phyloP scores from a whole-genome alignment of 352 stramenopile species.

The Phytophthora agathidicida region DNA sequence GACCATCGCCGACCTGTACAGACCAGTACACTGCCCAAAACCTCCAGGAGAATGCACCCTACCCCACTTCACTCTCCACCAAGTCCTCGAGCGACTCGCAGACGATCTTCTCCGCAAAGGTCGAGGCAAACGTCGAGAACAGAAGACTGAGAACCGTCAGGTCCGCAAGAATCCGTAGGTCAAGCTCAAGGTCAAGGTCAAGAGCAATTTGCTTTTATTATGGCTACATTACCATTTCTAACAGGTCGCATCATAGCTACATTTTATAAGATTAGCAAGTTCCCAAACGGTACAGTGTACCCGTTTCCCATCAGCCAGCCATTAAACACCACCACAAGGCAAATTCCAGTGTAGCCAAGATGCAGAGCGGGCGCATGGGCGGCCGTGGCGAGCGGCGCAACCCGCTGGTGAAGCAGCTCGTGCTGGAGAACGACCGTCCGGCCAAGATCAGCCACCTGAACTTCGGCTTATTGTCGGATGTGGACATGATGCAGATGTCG shows the following conservation, averaged over 20 bases:
- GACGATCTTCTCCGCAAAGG: conserved; percentile 40
- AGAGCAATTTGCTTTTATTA: too few relatives aligned
- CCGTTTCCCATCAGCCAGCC: conserved; percentile 12
- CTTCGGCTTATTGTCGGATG: conserved; percentile 96
- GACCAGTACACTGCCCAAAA: conserved; percentile 43
- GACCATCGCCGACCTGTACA: conserved; percentile 16
- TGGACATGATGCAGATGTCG: conserved; percentile 96
- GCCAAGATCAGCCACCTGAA: conserved; percentile 97
- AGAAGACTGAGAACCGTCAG: conserved; percentile 27
- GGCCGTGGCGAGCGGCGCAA: conserved; percentile 69
- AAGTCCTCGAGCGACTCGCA: conserved; percentile 59
- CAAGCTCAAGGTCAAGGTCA: too few relatives aligned
- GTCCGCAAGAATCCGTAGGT: too few relatives aligned
- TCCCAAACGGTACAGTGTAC: background rate
- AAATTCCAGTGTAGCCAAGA: conserved; percentile 2
- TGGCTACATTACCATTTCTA: too few relatives aligned
- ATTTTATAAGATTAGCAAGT: too few relatives aligned
- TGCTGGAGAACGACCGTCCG: conserved; percentile 89
- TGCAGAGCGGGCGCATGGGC: conserved; percentile 42
- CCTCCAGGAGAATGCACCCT: conserved; percentile 36
- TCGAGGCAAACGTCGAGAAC: conserved; percentile 25
- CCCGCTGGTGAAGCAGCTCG: conserved; percentile 89
- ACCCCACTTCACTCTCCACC: conserved; percentile 55
- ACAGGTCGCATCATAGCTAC: too few relatives aligned
- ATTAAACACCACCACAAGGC: conserved; percentile 6